A percentile compares a stretch with the other conserved stretches of the same genome.
phyloP scores from a whole-genome alignment of 2,329 filamentous ascomycete genomes.

The Penicillium expansum region DNA sequence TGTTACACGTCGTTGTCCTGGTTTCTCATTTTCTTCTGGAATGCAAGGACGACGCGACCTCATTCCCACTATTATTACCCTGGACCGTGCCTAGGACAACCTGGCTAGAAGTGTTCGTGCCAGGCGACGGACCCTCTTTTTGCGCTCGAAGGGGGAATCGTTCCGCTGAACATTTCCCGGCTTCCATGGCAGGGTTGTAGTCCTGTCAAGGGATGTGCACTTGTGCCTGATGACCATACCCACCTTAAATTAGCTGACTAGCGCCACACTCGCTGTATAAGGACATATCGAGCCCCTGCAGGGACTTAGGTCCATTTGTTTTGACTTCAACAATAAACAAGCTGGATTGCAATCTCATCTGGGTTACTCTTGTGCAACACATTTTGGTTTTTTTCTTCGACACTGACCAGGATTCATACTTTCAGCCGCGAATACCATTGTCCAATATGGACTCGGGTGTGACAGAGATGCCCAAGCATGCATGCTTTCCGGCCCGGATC shows the following conservation, averaged over 20 bases:
- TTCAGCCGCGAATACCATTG: constrained; percentile 26
- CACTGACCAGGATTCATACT: constrained; percentile 12
- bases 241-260: constrained; percentile 18
- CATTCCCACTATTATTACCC: constrained; percentile 26
- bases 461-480: constrained; percentile 23
- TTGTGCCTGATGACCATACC: constrained; percentile 18
- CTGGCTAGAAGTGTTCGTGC: constrained; percentile 18
- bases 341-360: constrained; percentile 22
- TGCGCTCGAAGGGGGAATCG: constrained; percentile 26
- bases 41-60: constrained; percentile 39
- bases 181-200: constrained; percentile 19
- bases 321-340: constrained; percentile 12
- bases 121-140: constrained; percentile 23
- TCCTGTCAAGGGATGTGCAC: constrained; percentile 33
- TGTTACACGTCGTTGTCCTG: constrained; percentile 6
- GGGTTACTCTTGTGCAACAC: constrained; percentile 21
- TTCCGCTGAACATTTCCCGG: constrained; percentile 15
- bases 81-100: constrained; percentile 24
- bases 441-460: constrained; percentile 31
- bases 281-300: constrained; percentile 27
- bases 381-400: constrained; percentile 19
- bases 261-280: constrained; percentile 31
- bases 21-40: constrained; percentile 31
- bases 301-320: constrained; percentile 16
- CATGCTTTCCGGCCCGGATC: constrained; percentile 21